Base-by-base conservation (phyloP, 129 eudicot species). In the Heracleum sosnowskyi region DNA sequence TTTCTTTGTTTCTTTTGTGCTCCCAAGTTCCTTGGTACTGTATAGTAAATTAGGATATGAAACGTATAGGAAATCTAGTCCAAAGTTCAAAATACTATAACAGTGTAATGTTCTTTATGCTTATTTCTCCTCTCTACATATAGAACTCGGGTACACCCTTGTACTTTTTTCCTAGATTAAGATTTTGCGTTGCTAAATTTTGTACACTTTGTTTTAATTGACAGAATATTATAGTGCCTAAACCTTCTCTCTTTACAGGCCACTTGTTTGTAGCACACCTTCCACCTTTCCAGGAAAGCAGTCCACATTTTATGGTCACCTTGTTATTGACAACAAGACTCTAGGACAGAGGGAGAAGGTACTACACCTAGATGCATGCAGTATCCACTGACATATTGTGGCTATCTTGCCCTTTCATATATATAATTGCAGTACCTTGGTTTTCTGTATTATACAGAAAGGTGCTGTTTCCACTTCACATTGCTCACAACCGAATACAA, bases 381-480 rank as follows among this genome's bases (percentile, higher is more conserved):
- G 26, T 37, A 36, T 37, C 28, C 11, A 37, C 8, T 39, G 47
- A 11, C 53, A 1, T 42, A n/a, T 62, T 42, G n/a, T 44, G 18
- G 26, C 4, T 64, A 70, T 16, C 24, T 68, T 64, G 16, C 47
- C 5, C 69, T 39, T n/a, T 29, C 47, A 33, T 28, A 60, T 69
- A 5, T 16, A 12, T 77, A 17, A 70, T 35, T 12, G 18, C 20
- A 34, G 78, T 73, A 76, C 64, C 20, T 42, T 47, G 41, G 73
- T 18, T 37, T 82, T 44, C 69, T 26, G n/a, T 73, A 1, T 85
- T 79, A 20, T 77, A 20, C 86, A 95, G 98, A 90, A 80, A 80
- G 96, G 82, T 24, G 98, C 96, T 0, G 92, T 91, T 28, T 88
- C 97, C 20, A 95, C 97, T 18, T 91, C 97, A 40, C 98, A 95